Evolutionary conservation across 495 filamentous ascomycete species (phyloP).

Genomic region (Neurospora sp.): DNA sequence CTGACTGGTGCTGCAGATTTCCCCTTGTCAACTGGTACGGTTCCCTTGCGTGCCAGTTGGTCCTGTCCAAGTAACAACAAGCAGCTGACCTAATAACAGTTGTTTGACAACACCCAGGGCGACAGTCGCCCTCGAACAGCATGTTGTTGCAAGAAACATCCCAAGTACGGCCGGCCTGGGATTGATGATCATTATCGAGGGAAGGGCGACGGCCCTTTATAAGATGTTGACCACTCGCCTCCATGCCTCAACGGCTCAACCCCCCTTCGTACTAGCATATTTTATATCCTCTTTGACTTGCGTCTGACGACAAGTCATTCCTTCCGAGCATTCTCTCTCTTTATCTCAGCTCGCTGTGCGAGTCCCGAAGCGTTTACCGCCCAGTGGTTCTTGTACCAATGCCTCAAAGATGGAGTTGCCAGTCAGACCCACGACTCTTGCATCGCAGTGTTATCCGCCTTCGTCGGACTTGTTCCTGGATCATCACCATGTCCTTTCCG

Average conservation of each 20-base stretch:
- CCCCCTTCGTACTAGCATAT: conserved; percentile 10
- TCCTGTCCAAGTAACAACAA: neutral
- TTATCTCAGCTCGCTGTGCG: conserved; percentile 34
- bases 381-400: conserved; percentile 2
- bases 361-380: conserved; percentile 7
- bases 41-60: conserved; percentile 37
- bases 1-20: conserved; percentile 7
- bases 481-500: conserved; percentile 10
- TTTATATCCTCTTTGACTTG: conserved; percentile 27
- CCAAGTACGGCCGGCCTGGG: conserved; percentile 7
- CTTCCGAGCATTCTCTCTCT: conserved; percentile 47
- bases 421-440: conserved; percentile 14
- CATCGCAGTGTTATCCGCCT: conserved; percentile 21
- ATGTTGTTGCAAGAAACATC: conserved; percentile 9
- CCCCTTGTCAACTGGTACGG: conserved; percentile 8
- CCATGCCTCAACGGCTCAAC: conserved; percentile 3
- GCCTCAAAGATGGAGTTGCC: conserved; percentile 16
- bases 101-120: neutral
- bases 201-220: conserved; percentile 12
- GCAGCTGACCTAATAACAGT: neutral
- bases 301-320: conserved; percentile 23
- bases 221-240: conserved; percentile 14
- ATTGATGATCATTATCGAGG: conserved; percentile 6
- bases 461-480: conserved; percentile 10
- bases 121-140: conserved; percentile 10